phyloP scores from a whole-genome alignment of 2,329 filamentous ascomycete genomes.

The Cladobotryum protrusum region DNA sequence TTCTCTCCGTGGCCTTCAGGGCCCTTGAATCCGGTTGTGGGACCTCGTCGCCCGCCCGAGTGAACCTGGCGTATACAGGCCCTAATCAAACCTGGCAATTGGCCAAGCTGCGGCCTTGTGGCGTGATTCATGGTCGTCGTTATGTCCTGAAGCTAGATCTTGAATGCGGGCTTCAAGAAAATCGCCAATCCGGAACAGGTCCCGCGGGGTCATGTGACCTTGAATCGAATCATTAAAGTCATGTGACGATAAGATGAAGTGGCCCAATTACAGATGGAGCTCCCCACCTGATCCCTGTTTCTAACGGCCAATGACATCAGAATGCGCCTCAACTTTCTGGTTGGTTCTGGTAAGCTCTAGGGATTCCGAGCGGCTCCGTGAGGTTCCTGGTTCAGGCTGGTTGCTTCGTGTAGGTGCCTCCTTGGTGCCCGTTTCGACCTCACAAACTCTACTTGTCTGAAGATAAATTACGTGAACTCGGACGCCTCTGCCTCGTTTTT shows the following conservation, averaged over 20 bases:
- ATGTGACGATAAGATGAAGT: conserved; percentile 23
- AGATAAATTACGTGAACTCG: conserved; percentile 6
- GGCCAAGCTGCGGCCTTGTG: conserved; percentile 30
- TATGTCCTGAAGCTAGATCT: conserved; percentile 15
- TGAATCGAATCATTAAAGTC: conserved; percentile 9
- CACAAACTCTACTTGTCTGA: conserved; percentile 8
- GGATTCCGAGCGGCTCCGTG: conserved; percentile 20
- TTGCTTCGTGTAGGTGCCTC: conserved; percentile 14
- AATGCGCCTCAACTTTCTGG: conserved; percentile 11
- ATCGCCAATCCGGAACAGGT: conserved; percentile 9
- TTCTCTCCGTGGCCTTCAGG: conserved; percentile 47
- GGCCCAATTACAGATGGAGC: conserved; percentile 16
- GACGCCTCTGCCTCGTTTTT: background rate
- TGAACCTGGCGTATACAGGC: conserved; percentile 37
- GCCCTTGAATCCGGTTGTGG: conserved; percentile 20
- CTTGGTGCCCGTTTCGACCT: conserved; percentile 2
- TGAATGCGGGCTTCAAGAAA: conserved; percentile 10
- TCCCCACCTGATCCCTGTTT: conserved; percentile 15
- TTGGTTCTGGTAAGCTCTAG: conserved; percentile 24
- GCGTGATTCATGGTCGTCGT: conserved; percentile 32
- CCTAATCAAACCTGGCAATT: conserved; percentile 37
- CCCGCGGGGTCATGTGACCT: conserved; percentile 21
- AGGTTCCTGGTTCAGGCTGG: conserved; percentile 18
- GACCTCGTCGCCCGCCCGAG: conserved; percentile 17
- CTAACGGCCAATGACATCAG: conserved; percentile 27